Evolutionary conservation across 371 early-diverging fungal genomes (phyloP).

Genomic region (Mucor mucedo): DNA sequence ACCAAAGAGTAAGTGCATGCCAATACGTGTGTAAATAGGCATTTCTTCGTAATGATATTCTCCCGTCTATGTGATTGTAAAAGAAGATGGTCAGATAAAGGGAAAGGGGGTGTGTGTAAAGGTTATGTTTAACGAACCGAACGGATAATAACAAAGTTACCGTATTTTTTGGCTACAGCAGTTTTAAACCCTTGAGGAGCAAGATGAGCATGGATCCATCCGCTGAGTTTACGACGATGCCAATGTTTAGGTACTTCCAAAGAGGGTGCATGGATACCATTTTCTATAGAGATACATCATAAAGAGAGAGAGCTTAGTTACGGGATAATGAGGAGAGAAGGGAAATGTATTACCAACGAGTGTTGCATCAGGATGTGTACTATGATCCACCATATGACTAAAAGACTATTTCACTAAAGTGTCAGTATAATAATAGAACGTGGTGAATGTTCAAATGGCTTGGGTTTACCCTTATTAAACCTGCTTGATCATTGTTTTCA

Average conservation of each 20-base stretch:
- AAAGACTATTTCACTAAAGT: slow-evolving; percentile 16
- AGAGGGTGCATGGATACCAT: slow-evolving; percentile 39
- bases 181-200: slow-evolving; percentile 36
- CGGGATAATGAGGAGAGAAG: too few species aligned
- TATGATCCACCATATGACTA: slow-evolving; percentile 25
- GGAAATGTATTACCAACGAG: slow-evolving; percentile 9
- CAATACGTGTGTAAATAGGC: slow-evolving; percentile 60
- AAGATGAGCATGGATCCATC: slow-evolving; percentile 37
- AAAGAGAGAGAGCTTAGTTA: too few species aligned
- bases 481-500: slow-evolving; percentile 24
- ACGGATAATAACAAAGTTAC: slow-evolving; percentile 53
- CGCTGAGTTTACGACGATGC: slow-evolving; percentile 34
- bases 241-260: slow-evolving; percentile 28
- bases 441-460: too few species aligned
- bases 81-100: too few species aligned
- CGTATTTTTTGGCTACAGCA: slow-evolving; percentile 49
- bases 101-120: too few species aligned
- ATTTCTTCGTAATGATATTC: slow-evolving; percentile 56
- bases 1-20: slow-evolving; percentile 58
- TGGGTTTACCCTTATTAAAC: slow-evolving; percentile 26
- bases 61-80: slow-evolving; percentile 34
- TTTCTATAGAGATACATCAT: neutral
- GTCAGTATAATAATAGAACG: neutral
- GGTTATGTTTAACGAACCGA: slow-evolving; percentile 23
- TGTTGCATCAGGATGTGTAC: slow-evolving; percentile 16